phyloP scores from a whole-genome alignment of 2,329 filamentous ascomycete species.

The Fusarium citri region DNA sequence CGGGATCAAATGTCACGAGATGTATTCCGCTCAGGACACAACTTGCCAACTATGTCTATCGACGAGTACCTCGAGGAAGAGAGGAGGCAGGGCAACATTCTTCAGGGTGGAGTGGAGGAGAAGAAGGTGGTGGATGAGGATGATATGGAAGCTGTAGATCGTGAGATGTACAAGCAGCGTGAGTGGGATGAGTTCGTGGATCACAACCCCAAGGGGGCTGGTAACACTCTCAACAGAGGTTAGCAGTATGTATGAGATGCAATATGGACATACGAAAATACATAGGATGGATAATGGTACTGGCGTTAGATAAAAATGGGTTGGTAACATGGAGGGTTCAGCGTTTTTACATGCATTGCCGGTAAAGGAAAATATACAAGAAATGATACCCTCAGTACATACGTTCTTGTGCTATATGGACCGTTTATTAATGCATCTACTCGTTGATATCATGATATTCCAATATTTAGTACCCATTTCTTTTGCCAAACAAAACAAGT shows the following conservation, averaged over 20 bases:
- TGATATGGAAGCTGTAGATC: conserved; percentile 86
- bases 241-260: conserved; percentile 37
- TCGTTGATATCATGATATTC: not conserved
- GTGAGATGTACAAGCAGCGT: conserved; percentile 91
- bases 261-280: not conserved
- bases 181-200: conserved; percentile 97
- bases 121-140: conserved; percentile 87
- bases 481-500: not conserved
- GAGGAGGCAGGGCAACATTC: conserved; percentile 82
- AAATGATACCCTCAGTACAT: conserved; percentile 25
- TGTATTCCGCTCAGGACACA: conserved; percentile 92
- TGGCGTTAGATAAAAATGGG: conserved; percentile 23
- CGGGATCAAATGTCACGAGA: conserved; percentile 80
- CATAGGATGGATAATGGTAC: conserved; percentile 18
- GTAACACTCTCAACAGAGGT: conserved; percentile 86
- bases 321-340: conserved; percentile 11
- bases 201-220: conserved; percentile 84
- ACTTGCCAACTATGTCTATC: conserved; percentile 95
- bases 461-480: conserved; percentile 5
- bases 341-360: conserved; percentile 24
- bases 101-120: conserved; percentile 87
- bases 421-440: conserved; percentile 4
- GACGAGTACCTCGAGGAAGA: conserved; percentile 98
- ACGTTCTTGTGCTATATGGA: not conserved
- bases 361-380: conserved; percentile 19